These are phyloP conservation scores for Pseudopyrenochaeta lycopersici DNA, from an alignment of 2,329 filamentous ascomycete genomes.

Conservation along the genomic window DNA sequence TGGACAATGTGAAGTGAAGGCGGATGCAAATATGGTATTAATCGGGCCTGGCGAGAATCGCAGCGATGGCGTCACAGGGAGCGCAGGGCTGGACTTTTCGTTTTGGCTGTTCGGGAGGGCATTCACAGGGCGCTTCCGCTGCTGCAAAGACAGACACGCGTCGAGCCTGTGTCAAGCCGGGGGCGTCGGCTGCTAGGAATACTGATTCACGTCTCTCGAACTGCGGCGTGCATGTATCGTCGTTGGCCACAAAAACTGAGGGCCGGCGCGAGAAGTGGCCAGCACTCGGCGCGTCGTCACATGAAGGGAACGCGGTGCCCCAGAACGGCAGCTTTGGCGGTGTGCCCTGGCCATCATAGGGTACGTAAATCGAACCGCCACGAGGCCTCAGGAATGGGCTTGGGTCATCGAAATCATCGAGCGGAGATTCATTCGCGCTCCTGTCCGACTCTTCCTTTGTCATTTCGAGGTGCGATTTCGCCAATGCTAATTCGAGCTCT, in stretches of 20 bases:
- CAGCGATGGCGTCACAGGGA: conserved; percentile 37
- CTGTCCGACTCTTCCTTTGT: conserved; percentile 40
- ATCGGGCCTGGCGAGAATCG: conserved; percentile 32
- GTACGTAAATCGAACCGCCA: conserved; percentile 36
- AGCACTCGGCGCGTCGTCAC: conserved; percentile 12
- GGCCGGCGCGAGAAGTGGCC: conserved; percentile 22
- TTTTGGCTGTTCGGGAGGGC: conserved; percentile 20
- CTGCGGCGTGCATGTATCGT: conserved; percentile 18
- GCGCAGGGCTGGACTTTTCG: conserved; percentile 27
- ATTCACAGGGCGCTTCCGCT: conserved; percentile 23
- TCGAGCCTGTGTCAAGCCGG: conserved; percentile 19
- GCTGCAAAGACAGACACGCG: conserved; percentile 23
- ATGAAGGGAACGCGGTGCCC: conserved; percentile 24
- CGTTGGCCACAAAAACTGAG: conserved; percentile 12
- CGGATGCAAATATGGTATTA: conserved; percentile 10
- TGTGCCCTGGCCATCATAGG: conserved; percentile 33
- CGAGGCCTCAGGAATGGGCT: conserved; percentile 33
- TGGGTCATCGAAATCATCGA: conserved; percentile 27
- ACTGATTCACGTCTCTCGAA: conserved; percentile 26
- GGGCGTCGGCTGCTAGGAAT: conserved; percentile 18
- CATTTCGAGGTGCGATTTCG: conserved; percentile 49
- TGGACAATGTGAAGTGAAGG: conserved; percentile 31
- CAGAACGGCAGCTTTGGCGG: conserved; percentile 30
- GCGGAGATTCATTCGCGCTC: conserved; percentile 29
- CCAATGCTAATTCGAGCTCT: conserved; percentile 55